Evolutionary conservation across 352 stramenopile genomes (phyloP).

Genomic region (Albugo laibachii): DNA sequence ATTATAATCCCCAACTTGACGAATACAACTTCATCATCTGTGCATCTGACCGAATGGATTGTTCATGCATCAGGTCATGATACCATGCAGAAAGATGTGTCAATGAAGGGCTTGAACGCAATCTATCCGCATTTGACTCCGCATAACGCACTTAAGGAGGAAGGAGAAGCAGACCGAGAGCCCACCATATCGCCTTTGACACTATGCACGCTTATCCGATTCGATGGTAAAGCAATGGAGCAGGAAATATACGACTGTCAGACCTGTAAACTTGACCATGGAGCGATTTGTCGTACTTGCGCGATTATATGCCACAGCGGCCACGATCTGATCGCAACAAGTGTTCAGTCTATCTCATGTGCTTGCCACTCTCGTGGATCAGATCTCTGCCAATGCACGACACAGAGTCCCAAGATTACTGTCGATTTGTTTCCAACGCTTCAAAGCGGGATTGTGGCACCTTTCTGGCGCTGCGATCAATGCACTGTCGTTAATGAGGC

Average conservation of each 20-base stretch:
- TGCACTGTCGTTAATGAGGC: constrained; percentile 66
- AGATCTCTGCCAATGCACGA: constrained; percentile 27
- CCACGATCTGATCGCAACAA: constrained; percentile 62
- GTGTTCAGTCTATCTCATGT: constrained; percentile 41
- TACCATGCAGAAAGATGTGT: no score
- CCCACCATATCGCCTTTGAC: neutral
- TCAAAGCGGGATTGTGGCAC: no score
- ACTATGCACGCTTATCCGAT: no score
- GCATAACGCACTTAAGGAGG: neutral
- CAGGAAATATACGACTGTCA: constrained; percentile 68
- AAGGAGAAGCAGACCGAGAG: constrained; percentile 3
- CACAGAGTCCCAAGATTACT: no score
- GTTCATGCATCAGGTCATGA: no score
- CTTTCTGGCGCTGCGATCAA: constrained; percentile 53
- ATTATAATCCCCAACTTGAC: no score
- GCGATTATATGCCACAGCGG: constrained; percentile 59
- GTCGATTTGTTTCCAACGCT: no score
- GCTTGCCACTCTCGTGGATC: constrained; percentile 34
- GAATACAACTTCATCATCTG: no score
- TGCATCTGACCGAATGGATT: no score
- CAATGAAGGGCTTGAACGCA: no score
- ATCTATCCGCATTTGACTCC: no score
- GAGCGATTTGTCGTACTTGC: constrained; percentile 42
- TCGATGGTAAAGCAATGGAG: constrained; percentile 54
- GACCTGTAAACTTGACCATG: constrained; percentile 57